Conservation (phyloP, 139 green algal species). For the Chlamydomonas urium region DNA sequence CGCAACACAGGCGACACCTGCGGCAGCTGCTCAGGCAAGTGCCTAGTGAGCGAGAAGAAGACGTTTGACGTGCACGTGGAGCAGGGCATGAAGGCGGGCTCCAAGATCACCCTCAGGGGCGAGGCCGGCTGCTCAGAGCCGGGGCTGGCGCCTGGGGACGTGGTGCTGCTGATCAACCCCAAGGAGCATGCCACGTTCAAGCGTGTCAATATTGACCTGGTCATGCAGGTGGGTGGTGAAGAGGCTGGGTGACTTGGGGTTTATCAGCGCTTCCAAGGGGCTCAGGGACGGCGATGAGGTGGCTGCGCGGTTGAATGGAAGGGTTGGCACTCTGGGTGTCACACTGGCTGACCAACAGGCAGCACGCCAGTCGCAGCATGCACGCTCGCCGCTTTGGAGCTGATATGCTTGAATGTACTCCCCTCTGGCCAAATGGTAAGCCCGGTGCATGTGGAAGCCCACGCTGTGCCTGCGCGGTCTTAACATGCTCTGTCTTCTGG, state of each 20-base stretch:
- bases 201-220: conserved; percentile 54
- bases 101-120: conserved; percentile 87
- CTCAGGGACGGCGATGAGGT: not conserved
- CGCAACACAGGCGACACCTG: conserved; percentile 84
- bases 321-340: too few relatives aligned
- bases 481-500: too few relatives aligned
- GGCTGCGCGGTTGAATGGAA: too few relatives aligned
- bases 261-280: too few relatives aligned
- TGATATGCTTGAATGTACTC: too few relatives aligned
- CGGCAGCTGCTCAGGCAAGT: conserved; percentile 68
- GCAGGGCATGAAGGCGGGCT: conserved; percentile 72
- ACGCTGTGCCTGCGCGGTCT: too few relatives aligned
- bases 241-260: not conserved
- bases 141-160: conserved; percentile 73
- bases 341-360: too few relatives aligned
- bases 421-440: too few relatives aligned
- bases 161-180: conserved; percentile 93
- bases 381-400: too few relatives aligned
- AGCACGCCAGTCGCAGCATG: too few relatives aligned
- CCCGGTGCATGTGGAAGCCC: too few relatives aligned
- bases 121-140: conserved; percentile 88
- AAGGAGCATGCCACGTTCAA: conserved; percentile 92
- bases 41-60: conserved; percentile 84
- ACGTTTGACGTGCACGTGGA: conserved; percentile 97
- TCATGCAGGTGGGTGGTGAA: not conserved